Evolutionary conservation across 1,139 yeast genomes (phyloP).

Genomic region (Sugiyamaella grinbergsii): DNA sequence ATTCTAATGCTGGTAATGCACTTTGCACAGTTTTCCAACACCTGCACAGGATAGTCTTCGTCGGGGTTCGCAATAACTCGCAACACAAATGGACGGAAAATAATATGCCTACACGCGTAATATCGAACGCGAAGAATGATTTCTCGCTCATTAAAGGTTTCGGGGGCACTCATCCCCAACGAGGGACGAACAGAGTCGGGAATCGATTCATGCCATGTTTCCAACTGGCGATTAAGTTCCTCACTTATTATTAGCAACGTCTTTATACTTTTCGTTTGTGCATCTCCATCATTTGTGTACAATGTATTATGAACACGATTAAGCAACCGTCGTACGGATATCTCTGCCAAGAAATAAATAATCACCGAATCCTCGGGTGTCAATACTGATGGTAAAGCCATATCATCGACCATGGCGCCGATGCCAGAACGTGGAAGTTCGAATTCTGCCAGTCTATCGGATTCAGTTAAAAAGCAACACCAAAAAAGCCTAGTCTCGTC

Average conservation of each 20-base stretch:
- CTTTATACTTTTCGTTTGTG: conserved; percentile 17
- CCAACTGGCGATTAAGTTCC: conserved; percentile 29
- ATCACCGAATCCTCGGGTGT: conserved; percentile 24
- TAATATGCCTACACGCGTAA: conserved; percentile 29
- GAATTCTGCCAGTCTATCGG: conserved; percentile 29
- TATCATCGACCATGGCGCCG: conserved; percentile 28
- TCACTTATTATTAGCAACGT: conserved; percentile 21
- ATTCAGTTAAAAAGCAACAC: conserved; percentile 30
- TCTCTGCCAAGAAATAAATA: conserved; percentile 30
- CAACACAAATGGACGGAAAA: conserved; percentile 29
- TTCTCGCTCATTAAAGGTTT: conserved; percentile 22
- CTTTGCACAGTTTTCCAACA: conserved; percentile 23
- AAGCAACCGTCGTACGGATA: conserved; percentile 28
- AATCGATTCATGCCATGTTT: conserved; percentile 28
- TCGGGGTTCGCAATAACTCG: conserved; percentile 20
- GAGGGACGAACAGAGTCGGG: conserved; percentile 26
- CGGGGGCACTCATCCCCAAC: conserved; percentile 13
- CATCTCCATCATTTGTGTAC: conserved; percentile 19
- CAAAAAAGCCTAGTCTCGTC: conserved; percentile 24
- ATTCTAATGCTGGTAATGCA: conserved; percentile 26
- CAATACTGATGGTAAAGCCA: conserved; percentile 23
- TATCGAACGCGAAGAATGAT: conserved; percentile 27
- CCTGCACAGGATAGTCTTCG: conserved; percentile 11
- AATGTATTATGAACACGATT: conserved; percentile 29
- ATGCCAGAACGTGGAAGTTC: conserved; percentile 29